Evolutionary conservation across 1,284 basidiomycete species (phyloP).

Genomic region (Vanrija sp.): DNA sequence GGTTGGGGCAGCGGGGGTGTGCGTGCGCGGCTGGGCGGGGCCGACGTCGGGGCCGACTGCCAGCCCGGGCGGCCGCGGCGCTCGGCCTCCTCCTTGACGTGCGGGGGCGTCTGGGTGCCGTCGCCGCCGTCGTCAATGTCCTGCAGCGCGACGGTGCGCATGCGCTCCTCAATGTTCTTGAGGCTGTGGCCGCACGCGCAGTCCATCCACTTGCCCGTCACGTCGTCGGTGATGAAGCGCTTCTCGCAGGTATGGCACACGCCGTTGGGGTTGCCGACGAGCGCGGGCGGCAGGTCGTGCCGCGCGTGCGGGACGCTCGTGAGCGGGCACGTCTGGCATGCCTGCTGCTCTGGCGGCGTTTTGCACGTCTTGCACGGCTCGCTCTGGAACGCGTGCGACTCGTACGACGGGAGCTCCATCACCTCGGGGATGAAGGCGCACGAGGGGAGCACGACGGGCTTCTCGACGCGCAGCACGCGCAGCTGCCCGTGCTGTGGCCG

Average conservation of each 20-base stretch:
- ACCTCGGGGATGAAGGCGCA: constrained; percentile 19
- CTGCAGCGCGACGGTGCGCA: constrained; percentile 8
- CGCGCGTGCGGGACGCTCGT: constrained; percentile 22
- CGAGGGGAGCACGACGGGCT: constrained; percentile 37
- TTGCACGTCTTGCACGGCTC: constrained; percentile 20
- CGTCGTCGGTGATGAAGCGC: constrained; percentile 20
- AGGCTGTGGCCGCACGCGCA: constrained; percentile 26
- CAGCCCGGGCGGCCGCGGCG: no score
- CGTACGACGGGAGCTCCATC: constrained; percentile 18
- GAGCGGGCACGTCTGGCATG: constrained; percentile 22
- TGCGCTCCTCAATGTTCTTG: constrained; percentile 18
- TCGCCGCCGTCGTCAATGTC: neutral
- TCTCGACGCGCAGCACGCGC: constrained; percentile 37
- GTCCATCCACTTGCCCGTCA: constrained; percentile 17
- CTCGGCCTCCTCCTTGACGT: neutral
- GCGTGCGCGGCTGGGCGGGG: no score
- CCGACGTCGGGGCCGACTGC: no score
- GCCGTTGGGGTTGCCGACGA: constrained; percentile 27
- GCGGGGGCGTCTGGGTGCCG: neutral
- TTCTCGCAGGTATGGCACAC: constrained; percentile 26
- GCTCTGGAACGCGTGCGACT: constrained; percentile 8
- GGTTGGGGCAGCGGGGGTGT: no score
- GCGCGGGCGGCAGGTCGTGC: constrained; percentile 25
- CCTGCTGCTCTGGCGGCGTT: constrained; percentile 10
- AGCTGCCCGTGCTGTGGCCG: constrained; percentile 27